Percentiles rank a stretch among this genome's conserved stretches.
phyloP scores from a whole-genome alignment of 139 green algal genomes.

The Coccomyxa sp. region DNA sequence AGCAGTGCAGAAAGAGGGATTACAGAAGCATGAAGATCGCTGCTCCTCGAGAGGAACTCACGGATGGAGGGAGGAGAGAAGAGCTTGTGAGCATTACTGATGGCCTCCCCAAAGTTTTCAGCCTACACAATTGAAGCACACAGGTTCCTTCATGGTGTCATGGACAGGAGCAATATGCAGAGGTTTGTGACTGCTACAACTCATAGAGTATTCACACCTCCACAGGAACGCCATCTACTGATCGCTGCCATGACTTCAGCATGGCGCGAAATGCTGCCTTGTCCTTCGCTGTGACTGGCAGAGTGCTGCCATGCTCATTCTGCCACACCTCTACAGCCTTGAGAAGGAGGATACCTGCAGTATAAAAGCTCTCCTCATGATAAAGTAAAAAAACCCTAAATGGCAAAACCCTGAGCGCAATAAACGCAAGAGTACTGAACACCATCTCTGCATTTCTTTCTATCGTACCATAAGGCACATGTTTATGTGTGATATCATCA shows the following conservation, averaged over 20 bases:
- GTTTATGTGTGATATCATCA: conserved; percentile 75
- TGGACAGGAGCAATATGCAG: neutral
- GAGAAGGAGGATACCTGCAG: conserved; percentile 62
- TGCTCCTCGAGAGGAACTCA: conserved; percentile 26
- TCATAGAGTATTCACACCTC: conserved; percentile 13
- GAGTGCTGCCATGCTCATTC: conserved; percentile 25
- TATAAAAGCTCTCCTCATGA: neutral
- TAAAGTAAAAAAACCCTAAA: neutral
- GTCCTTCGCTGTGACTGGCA: conserved; percentile 55
- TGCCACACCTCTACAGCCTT: conserved; percentile 54
- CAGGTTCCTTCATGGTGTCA: neutral
- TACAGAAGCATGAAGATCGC: neutral
- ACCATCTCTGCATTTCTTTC: neutral
- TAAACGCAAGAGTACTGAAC: neutral
- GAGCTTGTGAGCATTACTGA: conserved; percentile 74
- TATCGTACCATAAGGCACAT: conserved; percentile 78
- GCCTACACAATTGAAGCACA: conserved; percentile 39
- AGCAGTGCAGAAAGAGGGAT: neutral
- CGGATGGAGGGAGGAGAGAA: conserved; percentile 59
- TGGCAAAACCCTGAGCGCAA: neutral
- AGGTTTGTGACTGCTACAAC: neutral
- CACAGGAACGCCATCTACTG: conserved; percentile 49
- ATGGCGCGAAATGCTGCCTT: conserved; percentile 62
- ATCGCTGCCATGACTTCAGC: conserved; percentile 52
- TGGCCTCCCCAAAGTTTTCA: conserved; percentile 90